A percentile compares a stretch with the other conserved stretches of the same genome.
Conservation (phyloP, 1,284 basidiomycete genomes). For the Cutaneotrichosporon cyanovorans region DNA sequence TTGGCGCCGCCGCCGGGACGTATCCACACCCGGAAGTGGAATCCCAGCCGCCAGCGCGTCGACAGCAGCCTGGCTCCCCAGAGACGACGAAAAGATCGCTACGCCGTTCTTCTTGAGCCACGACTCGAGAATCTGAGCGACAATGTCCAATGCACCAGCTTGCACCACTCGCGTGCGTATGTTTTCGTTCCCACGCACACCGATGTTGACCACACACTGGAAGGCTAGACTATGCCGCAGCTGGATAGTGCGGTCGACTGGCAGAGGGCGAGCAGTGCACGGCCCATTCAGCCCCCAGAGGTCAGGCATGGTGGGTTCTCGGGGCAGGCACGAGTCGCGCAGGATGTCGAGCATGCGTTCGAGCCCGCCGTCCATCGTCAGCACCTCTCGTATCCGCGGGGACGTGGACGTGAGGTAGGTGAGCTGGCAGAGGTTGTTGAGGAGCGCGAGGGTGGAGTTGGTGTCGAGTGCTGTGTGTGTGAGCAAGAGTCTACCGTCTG, state of each 20-base stretch:
- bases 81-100: conserved; percentile 38
- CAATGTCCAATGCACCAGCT: conserved; percentile 88
- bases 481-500: too few relatives aligned
- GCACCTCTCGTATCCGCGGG: conserved; percentile 93
- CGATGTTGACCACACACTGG: conserved; percentile 96
- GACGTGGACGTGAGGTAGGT: conserved; percentile 96
- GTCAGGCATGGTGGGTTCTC: conserved; percentile 37
- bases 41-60: conserved; percentile 50
- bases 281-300: conserved; percentile 46
- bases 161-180: conserved; percentile 91
- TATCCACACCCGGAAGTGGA: conserved; percentile 43
- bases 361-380: conserved; percentile 94
- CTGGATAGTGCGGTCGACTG: conserved; percentile 70
- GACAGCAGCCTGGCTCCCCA: conserved; percentile 55
- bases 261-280: conserved; percentile 46
- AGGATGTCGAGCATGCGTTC: conserved; percentile 90
- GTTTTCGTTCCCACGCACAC: conserved; percentile 88
- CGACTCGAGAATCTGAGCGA: conserved; percentile 87
- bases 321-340: conserved; percentile 61
- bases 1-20: neutral
- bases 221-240: conserved; percentile 86
- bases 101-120: conserved; percentile 74
- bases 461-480: conserved; percentile 74
- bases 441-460: conserved; percentile 77
- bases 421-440: conserved; percentile 95